phyloP scores from a whole-genome alignment of 768 basidiomycete genomes.

The Chiua virens region DNA sequence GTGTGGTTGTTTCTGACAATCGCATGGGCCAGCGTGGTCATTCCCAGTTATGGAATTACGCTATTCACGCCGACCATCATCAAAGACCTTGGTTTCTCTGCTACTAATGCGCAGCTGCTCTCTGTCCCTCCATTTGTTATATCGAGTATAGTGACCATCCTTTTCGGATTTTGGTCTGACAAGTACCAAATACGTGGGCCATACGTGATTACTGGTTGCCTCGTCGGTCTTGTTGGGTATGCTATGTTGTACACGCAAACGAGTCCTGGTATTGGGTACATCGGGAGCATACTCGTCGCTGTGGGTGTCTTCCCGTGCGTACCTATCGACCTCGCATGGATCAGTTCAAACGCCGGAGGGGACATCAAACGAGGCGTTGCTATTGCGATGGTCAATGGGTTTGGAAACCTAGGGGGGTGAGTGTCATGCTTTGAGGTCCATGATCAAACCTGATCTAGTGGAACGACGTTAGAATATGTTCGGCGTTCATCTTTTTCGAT shows the following conservation, averaged over 20 bases:
- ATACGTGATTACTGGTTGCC: constrained; percentile 41
- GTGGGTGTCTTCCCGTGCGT: constrained; percentile 50
- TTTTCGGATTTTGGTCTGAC: constrained; percentile 42
- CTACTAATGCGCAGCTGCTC: constrained; percentile 47
- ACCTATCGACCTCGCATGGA: constrained; percentile 49
- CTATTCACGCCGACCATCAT: constrained; percentile 52
- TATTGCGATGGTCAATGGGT: constrained; percentile 50
- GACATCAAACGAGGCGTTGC: constrained; percentile 49
- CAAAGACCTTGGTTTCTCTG: constrained; percentile 46
- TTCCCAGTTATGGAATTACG: constrained; percentile 46
- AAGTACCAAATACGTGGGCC: constrained; percentile 44
- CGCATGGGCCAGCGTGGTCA: constrained; percentile 32
- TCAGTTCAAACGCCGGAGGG: constrained; percentile 52
- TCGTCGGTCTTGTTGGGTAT: constrained; percentile 47
- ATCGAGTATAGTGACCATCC: constrained; percentile 40
- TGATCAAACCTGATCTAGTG: not conserved
- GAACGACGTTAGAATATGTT: constrained; percentile 32
- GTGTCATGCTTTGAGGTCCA: constrained; percentile 17
- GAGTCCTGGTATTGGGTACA: constrained; percentile 30
- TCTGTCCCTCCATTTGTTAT: constrained; percentile 47
- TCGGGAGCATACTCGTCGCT: constrained; percentile 47
- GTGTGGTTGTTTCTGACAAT: constrained; percentile 1
- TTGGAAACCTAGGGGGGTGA: constrained; percentile 57
- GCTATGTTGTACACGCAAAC: constrained; percentile 40
- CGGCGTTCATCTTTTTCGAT: constrained; percentile 42